Evolutionary conservation across 225 moss, liverwort and hornwort genomes (phyloP).

Genomic region (Climacium dendroides): DNA sequence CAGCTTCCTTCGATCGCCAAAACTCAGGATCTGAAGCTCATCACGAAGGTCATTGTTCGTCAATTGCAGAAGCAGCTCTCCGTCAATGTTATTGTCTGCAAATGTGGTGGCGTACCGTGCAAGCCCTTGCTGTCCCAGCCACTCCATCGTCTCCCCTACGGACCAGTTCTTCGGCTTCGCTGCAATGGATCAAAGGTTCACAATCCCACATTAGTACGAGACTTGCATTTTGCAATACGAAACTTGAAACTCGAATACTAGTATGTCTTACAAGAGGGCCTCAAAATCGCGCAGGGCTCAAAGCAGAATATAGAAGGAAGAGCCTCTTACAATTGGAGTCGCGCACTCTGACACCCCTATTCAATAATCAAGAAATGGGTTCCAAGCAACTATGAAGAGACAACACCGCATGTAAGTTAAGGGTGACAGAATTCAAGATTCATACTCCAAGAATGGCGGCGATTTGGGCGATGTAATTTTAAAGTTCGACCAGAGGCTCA

Average conservation of each 20-base stretch:
- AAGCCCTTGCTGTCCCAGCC: conserved; percentile 59
- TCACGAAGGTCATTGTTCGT: conserved; percentile 46
- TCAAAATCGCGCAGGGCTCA: neutral
- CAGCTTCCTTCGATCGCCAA: conserved; percentile 65
- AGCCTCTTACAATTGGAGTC: neutral
- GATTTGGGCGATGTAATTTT: too few relatives aligned
- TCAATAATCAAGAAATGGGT: neutral
- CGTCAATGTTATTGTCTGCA: conserved; percentile 60
- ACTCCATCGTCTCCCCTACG: conserved; percentile 55
- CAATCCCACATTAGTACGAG: neutral
- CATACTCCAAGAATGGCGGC: neutral
- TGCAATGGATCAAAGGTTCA: neutral
- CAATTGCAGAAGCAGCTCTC: conserved; percentile 47
- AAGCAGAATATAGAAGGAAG: neutral
- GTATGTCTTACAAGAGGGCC: neutral
- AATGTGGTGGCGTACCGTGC: conserved; percentile 58
- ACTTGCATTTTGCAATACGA: neutral
- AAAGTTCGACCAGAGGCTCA: neutral
- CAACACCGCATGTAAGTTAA: neutral
- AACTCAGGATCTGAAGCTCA: conserved; percentile 57
- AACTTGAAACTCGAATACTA: neutral
- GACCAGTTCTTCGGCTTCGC: conserved; percentile 54
- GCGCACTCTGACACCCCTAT: neutral
- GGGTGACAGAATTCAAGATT: neutral
- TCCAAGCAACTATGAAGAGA: neutral